Percentiles rank a stretch among this genome's conserved stretches.
These are phyloP conservation scores for Cylindrodendrum hubeiense DNA, from an alignment of 2,329 filamentous ascomycete genomes.

Conservation along the genomic window DNA sequence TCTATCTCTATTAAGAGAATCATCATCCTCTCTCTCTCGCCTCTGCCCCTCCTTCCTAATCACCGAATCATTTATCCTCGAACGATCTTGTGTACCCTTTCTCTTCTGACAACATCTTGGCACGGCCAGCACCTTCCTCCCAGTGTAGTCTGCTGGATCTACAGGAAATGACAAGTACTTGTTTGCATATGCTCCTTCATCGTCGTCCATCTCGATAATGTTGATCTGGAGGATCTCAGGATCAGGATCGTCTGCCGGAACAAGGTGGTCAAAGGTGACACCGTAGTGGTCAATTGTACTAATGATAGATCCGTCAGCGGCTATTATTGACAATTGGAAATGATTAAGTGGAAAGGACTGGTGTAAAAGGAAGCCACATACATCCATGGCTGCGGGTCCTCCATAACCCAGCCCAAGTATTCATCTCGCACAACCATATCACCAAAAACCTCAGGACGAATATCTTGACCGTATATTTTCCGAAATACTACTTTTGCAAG, in stretches of 20 bases:
- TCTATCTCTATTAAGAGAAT: too few species aligned
- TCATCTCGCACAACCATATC: constrained; percentile 37
- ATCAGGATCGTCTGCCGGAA: constrained; percentile 49
- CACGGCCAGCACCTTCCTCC: constrained; percentile 55
- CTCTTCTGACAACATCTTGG: constrained; percentile 53
- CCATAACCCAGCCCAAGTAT: constrained; percentile 31
- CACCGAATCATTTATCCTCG: constrained; percentile 7
- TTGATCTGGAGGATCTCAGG: constrained; percentile 58
- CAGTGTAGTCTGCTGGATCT: constrained; percentile 51
- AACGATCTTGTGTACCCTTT: constrained; percentile 11
- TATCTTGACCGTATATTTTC: constrained; percentile 25
- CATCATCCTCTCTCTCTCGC: too few species aligned
- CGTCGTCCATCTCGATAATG: constrained; percentile 53
- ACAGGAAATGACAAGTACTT: constrained; percentile 49
- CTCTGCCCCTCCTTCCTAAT: not conserved
- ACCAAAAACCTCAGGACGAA: not conserved
- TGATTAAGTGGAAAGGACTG: too few species aligned
- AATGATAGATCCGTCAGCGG: not conserved
- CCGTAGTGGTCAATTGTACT: constrained; percentile 51
- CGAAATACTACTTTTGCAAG: constrained; percentile 30
- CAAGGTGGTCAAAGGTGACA: constrained; percentile 56
- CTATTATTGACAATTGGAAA: not conserved
- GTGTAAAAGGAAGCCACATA: not conserved
- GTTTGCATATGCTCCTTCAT: constrained; percentile 50
- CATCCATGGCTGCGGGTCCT: not conserved